Evolutionary conservation across 352 stramenopile species (phyloP), one percentile per base, ranked within the genome.

Genomic region (Pythium vanterpoolii): DNA sequence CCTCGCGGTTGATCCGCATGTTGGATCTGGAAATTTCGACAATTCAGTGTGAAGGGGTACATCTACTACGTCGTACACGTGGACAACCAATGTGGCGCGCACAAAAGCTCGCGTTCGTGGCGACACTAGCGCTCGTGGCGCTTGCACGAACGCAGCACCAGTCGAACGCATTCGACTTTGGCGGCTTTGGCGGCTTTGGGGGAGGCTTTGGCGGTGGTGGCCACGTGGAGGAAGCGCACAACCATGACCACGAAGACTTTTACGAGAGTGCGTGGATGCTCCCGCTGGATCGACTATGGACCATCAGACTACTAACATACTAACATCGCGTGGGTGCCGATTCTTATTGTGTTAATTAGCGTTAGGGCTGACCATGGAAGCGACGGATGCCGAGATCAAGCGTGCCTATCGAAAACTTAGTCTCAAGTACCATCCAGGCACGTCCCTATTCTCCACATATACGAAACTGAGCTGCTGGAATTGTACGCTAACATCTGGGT

Each of bases 401-500:
- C 95, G 94, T 58, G 95, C 95, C 26, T 98, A 98, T 71, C 83
- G 95, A 52, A 97, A 97, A 66, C 73, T 98, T 16, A 96, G 84
- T 50, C 80, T 98, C n/a, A 95, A 98, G 64, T 98, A 98, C 65
- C 96, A 98, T 65, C 96, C 96, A 34, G 88, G 95, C 74, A 86
- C 74, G 65, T 86, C 59, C 70, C 5, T 83, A n/a, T 27, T 28
- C 16, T 26, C 3, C 16, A n/a, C 18, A 50, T 43, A 5, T 13
- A n/a, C n/a, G n/a, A n/a, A n/a, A n/a, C n/a, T n/a, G n/a, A n/a
- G n/a, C n/a, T n/a, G n/a, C n/a, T n/a, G n/a, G n/a, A n/a, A n/a
- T n/a, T n/a, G n/a, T n/a, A n/a, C n/a, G 8, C 5, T 50, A 23
- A 44, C 24, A 33, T 13, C 5, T 16, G 16, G 1, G 13, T 38